Evolutionary conservation across 2,329 filamentous ascomycete genomes (phyloP), one percentile per base, ranked within the genome.

Genomic region (Phaeosphaeria sp.): DNA sequence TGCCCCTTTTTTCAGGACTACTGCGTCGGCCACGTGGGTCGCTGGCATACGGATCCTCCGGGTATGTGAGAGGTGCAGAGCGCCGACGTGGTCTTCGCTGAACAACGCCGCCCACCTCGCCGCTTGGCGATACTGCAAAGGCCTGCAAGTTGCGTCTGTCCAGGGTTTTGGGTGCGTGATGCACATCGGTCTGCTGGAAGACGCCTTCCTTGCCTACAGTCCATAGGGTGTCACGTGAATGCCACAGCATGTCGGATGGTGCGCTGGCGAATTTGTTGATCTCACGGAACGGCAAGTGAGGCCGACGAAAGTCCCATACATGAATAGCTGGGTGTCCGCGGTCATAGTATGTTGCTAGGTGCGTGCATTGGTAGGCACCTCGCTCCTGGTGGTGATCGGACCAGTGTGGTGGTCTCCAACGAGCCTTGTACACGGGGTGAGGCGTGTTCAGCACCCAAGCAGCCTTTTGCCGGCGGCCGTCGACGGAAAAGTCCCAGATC

Each of bases 221-320:
- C 87, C 87, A 89, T 39, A 89, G 77, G 6, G 87, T 77, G 69
- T 89, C 86, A 72, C 86, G 85, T 50, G 86, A 87, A 65, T 86
- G 85, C 82, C 87, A 89, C 17, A 89, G 78, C 71, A 89, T 77
- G 65, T 89, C 87, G 22, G 85, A 83, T 20, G 86, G 82, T 17
- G 83, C 80, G 5, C 79, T 81, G 48, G 81, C 77, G 66, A 86
- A 85, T 54, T 82, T 82, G 67, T 83, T 80, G 60, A 89, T 81
- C 66, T 88, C 86, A 43, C 85, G 81, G 66, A 86, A 88, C 0
- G 87, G 87, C n/a, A 89, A 75, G 64, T 83, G 80, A 6, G 86
- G 86, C 33, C 87, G 81, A 39, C 86, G 83, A 61, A 89, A 82
- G 71, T 89, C 87, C 87, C 87, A 89, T 3, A 89, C 75, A 66